Percentiles rank a stretch among this genome's conserved stretches.
phyloP scores from a whole-genome alignment of 257 asterid species.

The Nemophila menziesii region DNA sequence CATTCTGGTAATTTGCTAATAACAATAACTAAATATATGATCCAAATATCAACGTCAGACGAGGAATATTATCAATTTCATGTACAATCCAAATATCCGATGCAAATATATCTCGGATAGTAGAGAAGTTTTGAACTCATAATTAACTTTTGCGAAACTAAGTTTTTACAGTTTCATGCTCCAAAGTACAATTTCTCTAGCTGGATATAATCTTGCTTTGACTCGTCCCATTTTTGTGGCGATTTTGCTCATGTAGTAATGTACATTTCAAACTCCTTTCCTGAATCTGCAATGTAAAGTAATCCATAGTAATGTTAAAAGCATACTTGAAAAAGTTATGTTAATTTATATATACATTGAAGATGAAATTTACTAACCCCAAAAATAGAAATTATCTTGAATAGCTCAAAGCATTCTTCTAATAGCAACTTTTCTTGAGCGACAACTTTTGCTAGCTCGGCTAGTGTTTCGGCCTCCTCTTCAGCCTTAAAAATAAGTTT shows the following conservation, averaged over 20 bases:
- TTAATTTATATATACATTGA: neutral
- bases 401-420: conserved; percentile 72
- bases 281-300: conserved; percentile 32
- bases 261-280: conserved; percentile 60
- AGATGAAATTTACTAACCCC: conserved; percentile 31
- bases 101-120: too few relatives aligned
- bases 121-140: too few relatives aligned
- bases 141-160: too few relatives aligned
- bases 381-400: conserved; percentile 35
- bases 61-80: too few relatives aligned
- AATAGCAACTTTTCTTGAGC: conserved; percentile 58
- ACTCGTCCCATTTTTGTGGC: conserved; percentile 17
- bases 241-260: conserved; percentile 40
- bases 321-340: neutral
- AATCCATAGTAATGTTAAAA: neutral
- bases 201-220: neutral
- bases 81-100: too few relatives aligned
- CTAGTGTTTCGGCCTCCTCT: conserved; percentile 21
- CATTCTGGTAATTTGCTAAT: too few relatives aligned
- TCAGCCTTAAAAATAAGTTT: conserved; percentile 22
- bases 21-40: too few relatives aligned
- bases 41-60: too few relatives aligned
- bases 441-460: conserved; percentile 49
- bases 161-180: too few relatives aligned
- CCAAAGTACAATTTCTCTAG: neutral